Conservation (phyloP, 2,329 filamentous ascomycete genomes). For the Pseudocercospora macadamiae region DNA sequence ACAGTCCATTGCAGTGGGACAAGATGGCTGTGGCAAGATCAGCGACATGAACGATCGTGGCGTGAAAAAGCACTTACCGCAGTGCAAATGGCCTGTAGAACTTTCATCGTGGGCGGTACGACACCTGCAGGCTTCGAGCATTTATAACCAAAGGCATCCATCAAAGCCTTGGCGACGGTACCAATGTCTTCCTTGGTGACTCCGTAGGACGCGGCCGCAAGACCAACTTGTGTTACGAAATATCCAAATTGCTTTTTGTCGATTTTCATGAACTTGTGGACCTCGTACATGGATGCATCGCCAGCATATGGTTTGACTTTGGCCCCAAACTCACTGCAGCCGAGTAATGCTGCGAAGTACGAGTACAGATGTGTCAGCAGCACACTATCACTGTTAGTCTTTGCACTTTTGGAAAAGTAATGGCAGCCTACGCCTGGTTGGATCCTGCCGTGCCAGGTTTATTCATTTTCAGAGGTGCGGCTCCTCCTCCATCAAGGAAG, state of each 20-base stretch:
- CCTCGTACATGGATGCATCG: constrained; percentile 53
- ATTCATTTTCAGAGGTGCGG: constrained; percentile 58
- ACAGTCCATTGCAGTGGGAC: neutral
- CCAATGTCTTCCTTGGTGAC: constrained; percentile 58
- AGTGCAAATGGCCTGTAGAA: constrained; percentile 60
- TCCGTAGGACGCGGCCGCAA: constrained; percentile 62
- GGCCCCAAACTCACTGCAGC: constrained; percentile 57
- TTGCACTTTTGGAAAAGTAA: neutral
- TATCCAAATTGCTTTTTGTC: constrained; percentile 56
- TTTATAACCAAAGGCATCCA: constrained; percentile 54
- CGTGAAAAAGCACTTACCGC: neutral
- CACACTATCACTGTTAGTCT: constrained; percentile 42
- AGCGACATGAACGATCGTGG: neutral
- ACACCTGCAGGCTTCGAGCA: constrained; percentile 54
- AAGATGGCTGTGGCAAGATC: neutral
- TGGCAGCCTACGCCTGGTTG: constrained; percentile 57
- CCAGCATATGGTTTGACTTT: constrained; percentile 56
- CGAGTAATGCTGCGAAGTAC: constrained; percentile 63
- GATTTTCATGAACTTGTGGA: constrained; percentile 63
- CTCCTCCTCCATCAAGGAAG: constrained; percentile 64
- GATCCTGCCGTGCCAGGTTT: constrained; percentile 57
- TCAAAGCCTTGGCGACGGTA: constrained; percentile 54
- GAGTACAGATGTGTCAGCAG: constrained; percentile 65
- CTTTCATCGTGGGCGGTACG: constrained; percentile 47
- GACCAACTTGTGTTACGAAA: constrained; percentile 62